Evolutionary conservation across 2,329 filamentous ascomycete genomes (phyloP), one percentile per base, ranked within the genome.

Genomic region (Claviceps sorghi): DNA sequence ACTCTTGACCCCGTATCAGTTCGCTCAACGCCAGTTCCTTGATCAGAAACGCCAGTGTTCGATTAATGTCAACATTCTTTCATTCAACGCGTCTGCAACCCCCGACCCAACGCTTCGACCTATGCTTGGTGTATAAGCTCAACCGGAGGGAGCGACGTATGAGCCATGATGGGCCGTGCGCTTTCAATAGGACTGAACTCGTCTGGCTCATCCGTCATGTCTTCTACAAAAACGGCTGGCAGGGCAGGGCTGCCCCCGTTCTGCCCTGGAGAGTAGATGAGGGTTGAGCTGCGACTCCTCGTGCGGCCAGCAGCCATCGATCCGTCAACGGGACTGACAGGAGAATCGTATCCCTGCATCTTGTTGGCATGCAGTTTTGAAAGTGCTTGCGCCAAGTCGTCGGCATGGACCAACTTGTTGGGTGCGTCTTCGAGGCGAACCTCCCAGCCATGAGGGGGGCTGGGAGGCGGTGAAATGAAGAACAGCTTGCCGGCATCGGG

Each of bases 401-500:
- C 80, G 43, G 82, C 80, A 61, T 85, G 80, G 29, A 85, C 80
- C 61, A 76, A 73, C 68, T 83, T 84, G 65, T 86, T 86, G 53
- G 82, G 82, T 4, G 82, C 82, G 58, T 82, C 82, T 65, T 86
- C 82, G 47, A 84, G 69, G 57, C 75, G 75, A 68, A 81, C 76
- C 69, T 84, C 78, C 82, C 82, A 86, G 59, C 79, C 82, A 60
- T 83, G 80, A 2, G 82, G 82, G 43, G 82, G 82, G 53, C 75
- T 80, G 5, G 82, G 82, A 9, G 82, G 82, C 30, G 82, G 82
- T 49, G 78, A 82, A 66, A 86, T 85, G 71, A 86, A 85, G 72
- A 85, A 85, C 51, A 84, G 75, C 71, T 84, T 84, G 62, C 81
- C 82, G 50, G 80, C 79, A 57, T 84, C 82, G 53, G 82, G 81